phyloP scores from a whole-genome alignment of 106 monocot genomes.

The Posidonia australis region DNA sequence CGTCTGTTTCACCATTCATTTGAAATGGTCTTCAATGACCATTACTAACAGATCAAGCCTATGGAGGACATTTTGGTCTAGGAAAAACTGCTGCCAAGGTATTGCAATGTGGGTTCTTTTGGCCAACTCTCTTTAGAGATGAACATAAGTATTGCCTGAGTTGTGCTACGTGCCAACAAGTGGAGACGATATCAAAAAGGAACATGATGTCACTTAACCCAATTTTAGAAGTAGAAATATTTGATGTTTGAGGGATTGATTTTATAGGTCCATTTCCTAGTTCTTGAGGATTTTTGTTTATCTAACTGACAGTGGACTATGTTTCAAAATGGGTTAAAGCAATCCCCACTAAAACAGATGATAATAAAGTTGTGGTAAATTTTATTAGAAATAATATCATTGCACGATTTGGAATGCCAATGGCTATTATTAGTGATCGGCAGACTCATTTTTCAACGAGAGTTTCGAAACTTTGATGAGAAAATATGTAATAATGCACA shows the following conservation, averaged over 20 bases:
- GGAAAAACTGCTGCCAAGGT: not conserved
- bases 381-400: conserved; percentile 3
- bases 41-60: too few species aligned
- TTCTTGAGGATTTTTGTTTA: not conserved
- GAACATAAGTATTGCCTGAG: not conserved
- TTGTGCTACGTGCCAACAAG: not conserved
- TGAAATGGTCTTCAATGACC: too few species aligned
- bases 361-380: not conserved
- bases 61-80: conserved; percentile 2
- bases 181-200: not conserved
- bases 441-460: not conserved
- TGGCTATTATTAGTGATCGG: not conserved
- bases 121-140: not conserved
- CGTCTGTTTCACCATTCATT: too few species aligned
- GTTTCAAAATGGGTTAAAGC: conserved; percentile 3
- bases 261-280: not conserved
- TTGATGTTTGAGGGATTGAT: conserved; percentile 2
- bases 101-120: not conserved
- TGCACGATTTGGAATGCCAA: not conserved
- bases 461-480: not conserved
- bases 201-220: not conserved
- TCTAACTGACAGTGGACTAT: not conserved
- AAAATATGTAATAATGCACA: too few species aligned
- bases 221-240: not conserved
- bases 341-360: not conserved